Conservation (phyloP, 2,329 filamentous ascomycete genomes). For the Trichoderma brevicompactum region DNA sequence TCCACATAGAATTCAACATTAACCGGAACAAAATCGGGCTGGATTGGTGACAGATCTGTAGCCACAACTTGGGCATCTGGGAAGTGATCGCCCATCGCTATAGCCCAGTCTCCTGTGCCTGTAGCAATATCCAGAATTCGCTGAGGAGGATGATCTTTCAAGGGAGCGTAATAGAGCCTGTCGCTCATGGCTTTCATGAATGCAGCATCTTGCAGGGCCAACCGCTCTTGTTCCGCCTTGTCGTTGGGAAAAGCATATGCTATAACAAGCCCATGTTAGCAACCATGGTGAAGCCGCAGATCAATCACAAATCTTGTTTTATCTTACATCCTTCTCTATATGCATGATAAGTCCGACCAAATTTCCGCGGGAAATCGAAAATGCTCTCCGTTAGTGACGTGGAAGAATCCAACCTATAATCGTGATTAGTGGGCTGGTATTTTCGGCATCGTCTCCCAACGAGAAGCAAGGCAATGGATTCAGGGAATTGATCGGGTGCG, state of each 20-base stretch:
- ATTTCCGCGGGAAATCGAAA: conserved; percentile 48
- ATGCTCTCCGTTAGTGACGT: conserved; percentile 49
- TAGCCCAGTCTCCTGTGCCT: conserved; percentile 62
- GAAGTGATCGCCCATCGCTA: conserved; percentile 67
- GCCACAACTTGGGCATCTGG: conserved; percentile 63
- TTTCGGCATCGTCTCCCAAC: not conserved
- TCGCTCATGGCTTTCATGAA: conserved; percentile 46
- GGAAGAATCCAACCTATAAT: conserved; percentile 38
- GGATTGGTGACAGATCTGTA: conserved; percentile 70
- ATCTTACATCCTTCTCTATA: conserved; percentile 51
- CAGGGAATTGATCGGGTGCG: not conserved
- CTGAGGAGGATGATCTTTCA: conserved; percentile 44
- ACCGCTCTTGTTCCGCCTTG: conserved; percentile 46
- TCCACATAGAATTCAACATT: conserved; percentile 78
- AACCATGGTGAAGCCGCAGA: not conserved
- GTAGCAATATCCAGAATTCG: conserved; percentile 51
- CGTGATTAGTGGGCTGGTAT: conserved; percentile 29
- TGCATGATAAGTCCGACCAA: conserved; percentile 54
- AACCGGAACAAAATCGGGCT: conserved; percentile 66
- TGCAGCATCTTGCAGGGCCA: conserved; percentile 47
- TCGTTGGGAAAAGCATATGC: conserved; percentile 55
- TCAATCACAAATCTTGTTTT: too few relatives aligned
- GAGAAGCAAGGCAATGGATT: not conserved
- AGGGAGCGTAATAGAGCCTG: conserved; percentile 50
- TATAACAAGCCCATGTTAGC: conserved; percentile 33